Conservation (phyloP, 1,284 basidiomycete species). For the Trichosporon inkin region DNA sequence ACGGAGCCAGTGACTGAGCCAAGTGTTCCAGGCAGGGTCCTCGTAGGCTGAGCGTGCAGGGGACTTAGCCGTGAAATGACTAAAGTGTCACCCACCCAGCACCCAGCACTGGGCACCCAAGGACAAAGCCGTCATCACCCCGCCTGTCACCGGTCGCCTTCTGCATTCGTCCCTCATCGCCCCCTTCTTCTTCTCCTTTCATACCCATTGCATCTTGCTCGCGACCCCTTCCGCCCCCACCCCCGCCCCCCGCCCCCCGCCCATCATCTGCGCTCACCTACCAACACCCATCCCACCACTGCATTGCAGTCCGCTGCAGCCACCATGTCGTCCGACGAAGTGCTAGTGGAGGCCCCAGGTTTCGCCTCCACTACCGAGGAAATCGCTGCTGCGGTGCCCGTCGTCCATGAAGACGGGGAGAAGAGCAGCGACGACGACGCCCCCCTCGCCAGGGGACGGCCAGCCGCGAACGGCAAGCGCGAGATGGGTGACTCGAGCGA, state of each 20-base stretch:
- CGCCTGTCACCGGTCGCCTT: background rate
- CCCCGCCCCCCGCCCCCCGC: background rate
- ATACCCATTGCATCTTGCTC: background rate
- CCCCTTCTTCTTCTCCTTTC: background rate
- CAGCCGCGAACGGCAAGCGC: constrained; percentile 28
- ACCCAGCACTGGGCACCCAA: background rate
- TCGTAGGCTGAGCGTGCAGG: background rate
- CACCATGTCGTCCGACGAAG: constrained; percentile 8
- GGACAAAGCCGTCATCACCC: constrained; percentile 7
- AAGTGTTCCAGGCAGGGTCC: background rate
- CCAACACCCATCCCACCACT: background rate
- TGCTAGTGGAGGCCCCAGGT: constrained; percentile 15
- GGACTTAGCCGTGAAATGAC: constrained; percentile 9
- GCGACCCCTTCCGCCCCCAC: background rate
- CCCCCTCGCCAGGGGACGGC: constrained; percentile 24
- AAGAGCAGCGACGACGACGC: constrained; percentile 21
- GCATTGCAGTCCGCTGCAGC: constrained; percentile 1
- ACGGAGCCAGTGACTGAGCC: background rate
- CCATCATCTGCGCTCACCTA: background rate
- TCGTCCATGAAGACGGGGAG: constrained; percentile 12
- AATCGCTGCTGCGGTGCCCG: constrained; percentile 17
- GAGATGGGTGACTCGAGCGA: constrained; percentile 23
- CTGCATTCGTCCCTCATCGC: background rate
- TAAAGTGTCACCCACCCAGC: background rate
- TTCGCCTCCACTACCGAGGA: constrained; percentile 16